Percentiles rank a stretch among this genome's conserved stretches.
phyloP scores from a whole-genome alignment of 108 stramenopile species.

The Asterionellopsis glacialis region DNA sequence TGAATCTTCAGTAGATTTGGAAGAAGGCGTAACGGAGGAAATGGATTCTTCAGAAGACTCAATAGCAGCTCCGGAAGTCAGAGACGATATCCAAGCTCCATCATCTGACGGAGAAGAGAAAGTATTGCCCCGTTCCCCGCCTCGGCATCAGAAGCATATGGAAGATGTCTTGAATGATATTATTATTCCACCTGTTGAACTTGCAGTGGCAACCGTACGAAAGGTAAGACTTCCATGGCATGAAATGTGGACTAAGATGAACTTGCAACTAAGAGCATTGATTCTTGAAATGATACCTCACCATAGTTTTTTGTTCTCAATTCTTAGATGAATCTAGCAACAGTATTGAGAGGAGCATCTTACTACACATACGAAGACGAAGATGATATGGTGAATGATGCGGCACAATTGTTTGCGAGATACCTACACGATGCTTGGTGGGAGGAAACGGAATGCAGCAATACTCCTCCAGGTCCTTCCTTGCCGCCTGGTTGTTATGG shows the following conservation, averaged over 20 bases:
- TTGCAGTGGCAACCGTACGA: slow-evolving; percentile 51
- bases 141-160: too few species aligned
- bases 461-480: slow-evolving; percentile 1
- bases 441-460: slow-evolving; percentile 7
- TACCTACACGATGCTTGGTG: slow-evolving; percentile 76
- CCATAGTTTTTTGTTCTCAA: not conserved
- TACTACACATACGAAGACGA: slow-evolving; percentile 85
- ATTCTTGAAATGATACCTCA: too few species aligned
- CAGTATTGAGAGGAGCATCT: slow-evolving; percentile 57
- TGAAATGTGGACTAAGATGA: too few species aligned
- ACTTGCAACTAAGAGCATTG: too few species aligned
- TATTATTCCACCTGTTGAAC: slow-evolving; percentile 16
- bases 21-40: not conserved
- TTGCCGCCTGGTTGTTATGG: not conserved
- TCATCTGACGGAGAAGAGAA: too few species aligned
- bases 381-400: slow-evolving; percentile 87
- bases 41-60: not conserved
- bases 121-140: too few species aligned
- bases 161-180: too few species aligned
- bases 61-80: not conserved
- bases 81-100: not conserved
- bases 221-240: slow-evolving; percentile 21
- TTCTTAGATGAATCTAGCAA: slow-evolving; percentile 60
- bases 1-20: not conserved
- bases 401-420: slow-evolving; percentile 82